Evolutionary conservation across 2,329 filamentous ascomycete genomes (phyloP), one percentile per base, ranked within the genome.

Genomic region (Akanthomyces dipterigenus): DNA sequence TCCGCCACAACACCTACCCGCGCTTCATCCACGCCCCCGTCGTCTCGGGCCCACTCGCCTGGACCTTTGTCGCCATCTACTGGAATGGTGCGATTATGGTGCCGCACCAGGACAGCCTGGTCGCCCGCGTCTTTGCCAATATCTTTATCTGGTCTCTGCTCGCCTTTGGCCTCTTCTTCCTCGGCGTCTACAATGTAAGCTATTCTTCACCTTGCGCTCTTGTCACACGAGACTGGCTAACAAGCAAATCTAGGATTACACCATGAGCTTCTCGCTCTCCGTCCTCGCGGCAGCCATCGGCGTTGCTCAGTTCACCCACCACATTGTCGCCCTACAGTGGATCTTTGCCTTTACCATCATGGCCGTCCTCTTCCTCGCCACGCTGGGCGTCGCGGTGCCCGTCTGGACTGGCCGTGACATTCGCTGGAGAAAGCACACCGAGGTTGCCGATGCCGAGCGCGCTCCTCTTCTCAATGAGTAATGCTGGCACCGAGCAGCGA

Each of bases 311-410:
- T 87, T 96, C 76, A 77, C 86, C 55, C 81, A 82, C 68, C 86
- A 91, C 71, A 74, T 88, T 63, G 80, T 96, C 66, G 89, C 90
- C 7, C 80, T 96, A 65, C 92, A 96, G 77, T 96, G 91, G 91
- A 93, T 96, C 75, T 96, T 96, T 72, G 89, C 91, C 38, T 95
- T 96, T 70, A 80, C 86, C 64, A 91, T 96, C 72, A 92, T 93
- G 81, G 84, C 80, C 1, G 71, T 90, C 28, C 82, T 96, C 58
- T 88, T 95, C 71, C 72, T 92, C 22, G 75, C 84, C 20, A 91
- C 89, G 1, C 68, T 90, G 2, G 74, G 82, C 18, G 78, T 91
- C 57, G 88, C 84, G 2, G 74, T 89, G 38, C 88, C 88, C 0
- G 82, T 82, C 24, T 79, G 86, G 70, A 80, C 85, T 14, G 87